These are phyloP conservation scores for Mycena polygramma DNA, from an alignment of 768 basidiomycete genomes.

Conservation along the genomic window DNA sequence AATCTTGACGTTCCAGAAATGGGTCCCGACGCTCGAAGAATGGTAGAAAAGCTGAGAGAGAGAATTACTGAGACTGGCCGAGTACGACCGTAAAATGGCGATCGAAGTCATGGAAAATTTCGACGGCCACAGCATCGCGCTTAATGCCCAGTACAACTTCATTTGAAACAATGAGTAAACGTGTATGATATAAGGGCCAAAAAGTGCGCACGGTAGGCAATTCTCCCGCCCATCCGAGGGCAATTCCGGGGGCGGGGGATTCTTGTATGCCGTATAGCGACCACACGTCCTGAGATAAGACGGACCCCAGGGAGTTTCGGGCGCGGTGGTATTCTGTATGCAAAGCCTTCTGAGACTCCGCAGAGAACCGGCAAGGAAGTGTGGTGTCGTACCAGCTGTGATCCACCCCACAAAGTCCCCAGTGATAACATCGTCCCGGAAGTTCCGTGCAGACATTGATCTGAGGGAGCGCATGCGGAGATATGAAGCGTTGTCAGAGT, in stretches of 20 bases:
- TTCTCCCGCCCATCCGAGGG: constrained; percentile 7
- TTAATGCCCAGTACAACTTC: constrained; percentile 44
- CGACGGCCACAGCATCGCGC: constrained; percentile 43
- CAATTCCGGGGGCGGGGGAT: constrained; percentile 4
- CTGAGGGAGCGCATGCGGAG: constrained; percentile 12
- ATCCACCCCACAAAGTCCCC: constrained; percentile 34
- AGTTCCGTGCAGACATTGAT: constrained; percentile 3
- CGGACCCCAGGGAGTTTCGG: constrained; percentile 5
- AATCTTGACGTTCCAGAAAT: constrained; percentile 39
- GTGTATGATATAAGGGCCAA: not conserved
- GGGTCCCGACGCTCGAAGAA: constrained; percentile 23
- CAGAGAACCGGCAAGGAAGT: not conserved
- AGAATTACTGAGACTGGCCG: constrained; percentile 40
- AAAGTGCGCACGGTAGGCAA: constrained; percentile 26
- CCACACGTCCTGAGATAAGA: constrained; percentile 8
- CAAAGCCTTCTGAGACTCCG: not conserved
- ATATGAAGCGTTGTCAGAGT: constrained; percentile 27
- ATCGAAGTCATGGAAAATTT: constrained; percentile 47
- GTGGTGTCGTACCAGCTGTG: constrained; percentile 15
- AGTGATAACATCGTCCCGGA: constrained; percentile 26
- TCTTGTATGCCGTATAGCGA: constrained; percentile 13
- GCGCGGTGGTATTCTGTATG: constrained; percentile 31
- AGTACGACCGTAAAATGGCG: constrained; percentile 45
- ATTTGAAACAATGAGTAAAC: not conserved
- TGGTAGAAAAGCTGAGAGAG: constrained; percentile 35